These are phyloP conservation scores for Apophysomyces elegans DNA, from an alignment of 371 early-diverging fungal genomes.

Conservation along the genomic window DNA sequence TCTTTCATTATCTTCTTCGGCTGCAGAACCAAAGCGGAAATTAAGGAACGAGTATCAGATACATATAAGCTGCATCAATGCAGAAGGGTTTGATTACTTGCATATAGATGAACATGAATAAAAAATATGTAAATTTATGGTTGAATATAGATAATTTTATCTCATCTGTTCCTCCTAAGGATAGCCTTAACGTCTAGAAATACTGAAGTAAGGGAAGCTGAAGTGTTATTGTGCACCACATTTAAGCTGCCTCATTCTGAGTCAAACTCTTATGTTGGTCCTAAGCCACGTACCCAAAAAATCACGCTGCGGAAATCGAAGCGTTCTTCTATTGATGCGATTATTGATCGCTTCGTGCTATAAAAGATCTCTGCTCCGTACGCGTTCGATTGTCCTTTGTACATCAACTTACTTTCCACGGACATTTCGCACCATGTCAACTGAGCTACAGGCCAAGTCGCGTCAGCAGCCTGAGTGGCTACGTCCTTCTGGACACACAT, in stretches of 20 bases:
- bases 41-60: too few relatives aligned
- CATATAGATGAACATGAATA: too few relatives aligned
- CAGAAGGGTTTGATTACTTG: too few relatives aligned
- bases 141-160: too few relatives aligned
- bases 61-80: too few relatives aligned
- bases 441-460: slow-evolving; percentile 6
- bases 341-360: slow-evolving; percentile 6
- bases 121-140: too few relatives aligned
- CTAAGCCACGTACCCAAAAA: slow-evolving; percentile 8
- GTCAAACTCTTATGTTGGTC: background rate
- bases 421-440: slow-evolving; percentile 12
- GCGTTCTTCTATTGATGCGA: slow-evolving; percentile 10
- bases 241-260: background rate
- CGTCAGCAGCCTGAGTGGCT: slow-evolving; percentile 41
- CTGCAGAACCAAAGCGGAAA: too few relatives aligned
- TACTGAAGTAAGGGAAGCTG: too few relatives aligned
- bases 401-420: background rate
- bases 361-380: slow-evolving; percentile 2
- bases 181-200: background rate
- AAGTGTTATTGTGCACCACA: too few relatives aligned
- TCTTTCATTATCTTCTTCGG: too few relatives aligned
- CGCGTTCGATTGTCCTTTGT: background rate
- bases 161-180: background rate
- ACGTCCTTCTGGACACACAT: slow-evolving; percentile 15
- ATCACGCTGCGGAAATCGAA: background rate